Percentiles rank a stretch among this genome's conserved stretches.
Conservation (phyloP, 495 filamentous ascomycete species). For the Penicillium antarcticum region DNA sequence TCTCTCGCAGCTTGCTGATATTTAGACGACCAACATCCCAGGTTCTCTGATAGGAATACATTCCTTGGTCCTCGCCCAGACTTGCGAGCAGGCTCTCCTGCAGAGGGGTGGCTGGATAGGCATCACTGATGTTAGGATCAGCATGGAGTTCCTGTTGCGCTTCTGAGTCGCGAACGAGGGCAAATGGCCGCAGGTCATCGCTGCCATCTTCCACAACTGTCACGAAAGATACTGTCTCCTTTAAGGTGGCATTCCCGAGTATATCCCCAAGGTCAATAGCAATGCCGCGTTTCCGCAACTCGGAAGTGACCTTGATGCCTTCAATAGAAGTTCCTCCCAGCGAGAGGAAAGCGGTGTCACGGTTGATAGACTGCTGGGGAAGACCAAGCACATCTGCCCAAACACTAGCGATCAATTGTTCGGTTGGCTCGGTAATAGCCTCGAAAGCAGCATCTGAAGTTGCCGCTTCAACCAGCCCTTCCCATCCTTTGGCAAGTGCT, state of each 20-base stretch:
- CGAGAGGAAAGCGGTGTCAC: constrained; percentile 49
- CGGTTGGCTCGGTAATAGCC: constrained; percentile 2
- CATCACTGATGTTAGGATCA: constrained; percentile 28
- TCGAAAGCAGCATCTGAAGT: not conserved
- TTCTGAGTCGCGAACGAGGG: not conserved
- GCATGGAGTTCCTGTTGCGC: constrained; percentile 28
- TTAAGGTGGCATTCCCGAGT: constrained; percentile 16
- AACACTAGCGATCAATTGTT: constrained; percentile 24
- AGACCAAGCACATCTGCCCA: constrained; percentile 37
- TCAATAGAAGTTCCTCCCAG: constrained; percentile 53
- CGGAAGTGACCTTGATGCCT: constrained; percentile 41
- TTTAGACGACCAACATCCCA: constrained; percentile 33
- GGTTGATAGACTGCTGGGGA: constrained; percentile 16
- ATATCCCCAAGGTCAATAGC: constrained; percentile 25
- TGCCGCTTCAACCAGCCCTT: not conserved
- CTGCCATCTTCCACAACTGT: constrained; percentile 3
- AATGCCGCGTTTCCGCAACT: constrained; percentile 1
- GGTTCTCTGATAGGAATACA: constrained; percentile 31
- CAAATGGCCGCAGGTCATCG: not conserved
- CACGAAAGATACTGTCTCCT: constrained; percentile 17
- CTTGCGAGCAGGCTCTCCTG: constrained; percentile 40
- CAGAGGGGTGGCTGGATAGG: constrained; percentile 51
- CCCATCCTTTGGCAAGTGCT: constrained; percentile 1
- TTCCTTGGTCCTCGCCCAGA: constrained; percentile 32
- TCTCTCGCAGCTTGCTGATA: constrained; percentile 30